A percentile compares a stretch with the other conserved stretches of the same genome.
Evolutionary conservation across 768 basidiomycete species (phyloP).

Genomic region (Rhodotorula sphaerocarpa): DNA sequence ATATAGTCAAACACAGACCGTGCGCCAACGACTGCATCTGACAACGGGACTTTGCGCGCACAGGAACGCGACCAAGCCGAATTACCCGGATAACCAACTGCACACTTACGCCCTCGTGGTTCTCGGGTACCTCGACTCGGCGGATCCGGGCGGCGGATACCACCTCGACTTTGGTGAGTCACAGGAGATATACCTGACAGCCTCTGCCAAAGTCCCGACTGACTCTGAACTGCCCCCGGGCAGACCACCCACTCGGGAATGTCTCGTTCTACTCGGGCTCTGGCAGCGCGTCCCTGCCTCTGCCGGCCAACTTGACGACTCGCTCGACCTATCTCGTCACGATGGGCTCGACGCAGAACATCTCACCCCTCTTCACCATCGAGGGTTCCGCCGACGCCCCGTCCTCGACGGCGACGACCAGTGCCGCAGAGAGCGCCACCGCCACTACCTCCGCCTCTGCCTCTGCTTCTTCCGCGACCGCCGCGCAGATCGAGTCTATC

Average conservation of each 20-base stretch:
- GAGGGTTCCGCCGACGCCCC: neutral
- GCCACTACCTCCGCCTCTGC: neutral
- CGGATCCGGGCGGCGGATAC: neutral
- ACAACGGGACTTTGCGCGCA: neutral
- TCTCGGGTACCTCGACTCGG: constrained; percentile 10
- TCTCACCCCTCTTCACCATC: constrained; percentile 24
- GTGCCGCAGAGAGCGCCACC: too few relatives aligned
- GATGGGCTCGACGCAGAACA: constrained; percentile 18
- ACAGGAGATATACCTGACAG: too few relatives aligned
- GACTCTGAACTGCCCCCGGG: neutral
- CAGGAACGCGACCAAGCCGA: constrained; percentile 28
- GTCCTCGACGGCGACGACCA: too few relatives aligned
- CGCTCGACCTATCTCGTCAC: constrained; percentile 24
- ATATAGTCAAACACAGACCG: too few relatives aligned
- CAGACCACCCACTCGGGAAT: constrained; percentile 25
- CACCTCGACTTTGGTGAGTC: constrained; percentile 10
- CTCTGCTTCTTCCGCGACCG: neutral
- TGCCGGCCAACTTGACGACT: constrained; percentile 18
- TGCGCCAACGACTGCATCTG: too few relatives aligned
- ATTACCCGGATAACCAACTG: constrained; percentile 6
- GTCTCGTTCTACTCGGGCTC: constrained; percentile 11
- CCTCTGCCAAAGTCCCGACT: neutral
- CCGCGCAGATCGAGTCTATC: neutral
- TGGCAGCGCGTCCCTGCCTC: neutral
- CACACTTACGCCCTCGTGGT: constrained; percentile 3